These are phyloP conservation scores for Lactarius psammicola DNA, from an alignment of 768 basidiomycete genomes.

Conservation along the genomic window DNA sequence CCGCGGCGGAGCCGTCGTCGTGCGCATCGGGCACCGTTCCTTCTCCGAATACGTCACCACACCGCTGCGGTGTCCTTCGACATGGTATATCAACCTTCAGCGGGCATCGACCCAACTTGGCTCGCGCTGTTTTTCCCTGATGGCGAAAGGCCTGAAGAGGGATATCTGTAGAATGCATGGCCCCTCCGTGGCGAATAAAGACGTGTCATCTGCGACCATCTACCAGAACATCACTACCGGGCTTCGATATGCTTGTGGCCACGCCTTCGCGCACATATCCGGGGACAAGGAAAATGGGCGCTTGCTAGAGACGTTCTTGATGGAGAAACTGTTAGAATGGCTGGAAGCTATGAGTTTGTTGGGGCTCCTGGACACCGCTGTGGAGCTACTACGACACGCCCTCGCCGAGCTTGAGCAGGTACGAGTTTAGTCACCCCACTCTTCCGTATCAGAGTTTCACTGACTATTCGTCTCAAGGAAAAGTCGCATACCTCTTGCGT, in stretches of 20 bases:
- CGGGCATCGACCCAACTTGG: slow-evolving; percentile 10
- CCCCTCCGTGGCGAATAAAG: slow-evolving; percentile 10
- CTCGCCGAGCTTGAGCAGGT: slow-evolving; percentile 13
- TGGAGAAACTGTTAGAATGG: slow-evolving; percentile 23
- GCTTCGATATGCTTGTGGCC: slow-evolving; percentile 18
- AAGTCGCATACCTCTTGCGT: not conserved
- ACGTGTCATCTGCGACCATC: not conserved
- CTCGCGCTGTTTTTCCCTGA: slow-evolving; percentile 18
- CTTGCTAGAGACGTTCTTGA: slow-evolving; percentile 16
- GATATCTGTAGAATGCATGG: slow-evolving; percentile 15
- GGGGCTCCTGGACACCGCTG: slow-evolving; percentile 12
- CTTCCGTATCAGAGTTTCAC: not conserved
- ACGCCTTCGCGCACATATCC: slow-evolving; percentile 11
- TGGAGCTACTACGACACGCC: slow-evolving; percentile 13
- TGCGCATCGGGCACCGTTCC: slow-evolving; percentile 19
- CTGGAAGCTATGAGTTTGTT: slow-evolving; percentile 20
- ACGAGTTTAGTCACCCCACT: not conserved
- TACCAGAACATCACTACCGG: not conserved
- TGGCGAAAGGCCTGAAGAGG: slow-evolving; percentile 14
- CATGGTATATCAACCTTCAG: slow-evolving; percentile 13
- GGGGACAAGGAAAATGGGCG: slow-evolving; percentile 6
- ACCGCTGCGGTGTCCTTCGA: slow-evolving; percentile 11
- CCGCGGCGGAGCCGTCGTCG: slow-evolving; percentile 8
- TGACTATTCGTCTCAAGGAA: not conserved
- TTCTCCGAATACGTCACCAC: slow-evolving; percentile 24